A percentile compares a stretch with the other conserved stretches of the same genome.
These are phyloP conservation scores for Calvatia gigantea DNA, from an alignment of 768 basidiomycete species.

Conservation along the genomic window DNA sequence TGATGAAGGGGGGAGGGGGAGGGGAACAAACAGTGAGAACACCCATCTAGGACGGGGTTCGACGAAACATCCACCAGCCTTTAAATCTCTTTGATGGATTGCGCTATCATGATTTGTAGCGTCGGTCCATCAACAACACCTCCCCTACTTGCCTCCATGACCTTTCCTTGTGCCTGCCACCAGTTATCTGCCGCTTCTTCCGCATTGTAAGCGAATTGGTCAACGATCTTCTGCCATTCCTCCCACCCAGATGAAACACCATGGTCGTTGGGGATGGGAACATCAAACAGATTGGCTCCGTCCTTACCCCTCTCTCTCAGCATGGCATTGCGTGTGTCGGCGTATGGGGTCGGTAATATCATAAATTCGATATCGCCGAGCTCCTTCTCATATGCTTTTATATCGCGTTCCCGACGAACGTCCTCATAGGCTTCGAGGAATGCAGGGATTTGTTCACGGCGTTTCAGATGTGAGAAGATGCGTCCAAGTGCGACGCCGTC, in stretches of 20 bases:
- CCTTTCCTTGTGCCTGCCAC: constrained; percentile 53
- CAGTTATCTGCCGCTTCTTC: constrained; percentile 59
- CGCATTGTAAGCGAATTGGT: constrained; percentile 50
- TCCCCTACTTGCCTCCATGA: constrained; percentile 26
- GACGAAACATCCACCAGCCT: not conserved
- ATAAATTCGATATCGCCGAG: constrained; percentile 41
- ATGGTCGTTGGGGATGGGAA: not conserved
- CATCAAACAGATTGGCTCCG: constrained; percentile 20
- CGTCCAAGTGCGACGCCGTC: constrained; percentile 59
- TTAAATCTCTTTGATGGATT: constrained; percentile 1
- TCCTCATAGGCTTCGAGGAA: constrained; percentile 56
- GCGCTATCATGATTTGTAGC: not conserved
- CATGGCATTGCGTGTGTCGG: constrained; percentile 39
- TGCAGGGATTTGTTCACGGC: constrained; percentile 43
- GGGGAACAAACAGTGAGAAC: no score
- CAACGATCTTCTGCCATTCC: constrained; percentile 47
- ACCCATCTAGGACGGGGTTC: not conserved
- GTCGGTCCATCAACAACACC: not conserved
- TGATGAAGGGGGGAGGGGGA: not conserved
- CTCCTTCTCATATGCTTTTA: constrained; percentile 38
- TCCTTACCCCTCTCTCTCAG: constrained; percentile 29
- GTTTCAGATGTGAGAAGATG: constrained; percentile 52
- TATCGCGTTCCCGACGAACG: constrained; percentile 46
- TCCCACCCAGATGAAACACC: constrained; percentile 17
- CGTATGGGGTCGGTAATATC: constrained; percentile 37